Evolutionary conservation across 352 stramenopile genomes (phyloP).

Genomic region (Globisporangium viniferum): DNA sequence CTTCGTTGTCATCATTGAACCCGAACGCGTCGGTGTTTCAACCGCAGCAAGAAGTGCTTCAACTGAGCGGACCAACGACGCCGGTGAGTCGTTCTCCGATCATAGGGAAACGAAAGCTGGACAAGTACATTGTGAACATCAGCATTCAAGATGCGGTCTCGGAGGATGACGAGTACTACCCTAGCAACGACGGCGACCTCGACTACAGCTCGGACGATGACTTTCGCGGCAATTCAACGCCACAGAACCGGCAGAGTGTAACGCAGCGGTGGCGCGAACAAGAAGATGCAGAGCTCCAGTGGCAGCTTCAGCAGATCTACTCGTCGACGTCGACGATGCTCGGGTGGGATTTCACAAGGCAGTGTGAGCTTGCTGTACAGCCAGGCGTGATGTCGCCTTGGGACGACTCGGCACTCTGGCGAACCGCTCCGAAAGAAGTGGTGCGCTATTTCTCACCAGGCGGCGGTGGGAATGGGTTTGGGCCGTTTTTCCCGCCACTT

Average conservation of each 20-base stretch:
- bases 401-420: conserved; percentile 53
- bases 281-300: conserved; percentile 54
- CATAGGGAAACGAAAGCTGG: conserved; percentile 64
- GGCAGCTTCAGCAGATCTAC: conserved; percentile 76
- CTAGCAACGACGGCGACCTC: conserved; percentile 4
- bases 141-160: conserved; percentile 26
- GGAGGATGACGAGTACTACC: conserved; percentile 29
- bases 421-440: conserved; percentile 65
- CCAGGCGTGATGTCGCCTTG: conserved; percentile 27
- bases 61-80: neutral
- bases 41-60: conserved; percentile 23
- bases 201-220: conserved; percentile 11
- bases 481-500: conserved; percentile 23
- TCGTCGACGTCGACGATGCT: conserved; percentile 63
- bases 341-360: conserved; percentile 69
- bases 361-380: conserved; percentile 38
- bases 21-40: conserved; percentile 59
- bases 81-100: conserved; percentile 5
- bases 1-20: conserved; percentile 39
- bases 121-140: conserved; percentile 64
- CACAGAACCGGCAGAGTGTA: conserved; percentile 13
- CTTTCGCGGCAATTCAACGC: neutral
- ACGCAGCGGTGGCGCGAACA: conserved; percentile 28
- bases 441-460: conserved; percentile 64
- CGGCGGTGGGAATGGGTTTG: conserved; percentile 23